Conservation (phyloP, 805 yeast genomes). For the Candida chilensis region DNA sequence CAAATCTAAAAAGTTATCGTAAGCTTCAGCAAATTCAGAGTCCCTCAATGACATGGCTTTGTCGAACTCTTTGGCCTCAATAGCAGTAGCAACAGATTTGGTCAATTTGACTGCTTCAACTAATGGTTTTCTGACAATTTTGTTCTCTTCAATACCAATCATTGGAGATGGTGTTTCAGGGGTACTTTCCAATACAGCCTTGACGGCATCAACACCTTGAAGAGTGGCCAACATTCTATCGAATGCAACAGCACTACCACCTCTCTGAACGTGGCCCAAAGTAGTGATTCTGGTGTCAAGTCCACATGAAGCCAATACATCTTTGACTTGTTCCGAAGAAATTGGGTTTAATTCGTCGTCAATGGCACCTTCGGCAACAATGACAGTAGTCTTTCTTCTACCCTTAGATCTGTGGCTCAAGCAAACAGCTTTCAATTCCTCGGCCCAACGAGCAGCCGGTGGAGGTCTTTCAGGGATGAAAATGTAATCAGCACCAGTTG, state of each 20-base stretch:
- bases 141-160: conserved; percentile 66
- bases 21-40: conserved; percentile 58
- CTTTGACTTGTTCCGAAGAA: conserved; percentile 53
- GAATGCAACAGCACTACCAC: conserved; percentile 73
- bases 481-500: conserved; percentile 74
- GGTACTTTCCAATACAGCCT: conserved; percentile 58
- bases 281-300: conserved; percentile 74
- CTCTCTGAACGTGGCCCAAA: conserved; percentile 76
- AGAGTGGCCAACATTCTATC: conserved; percentile 67
- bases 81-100: conserved; percentile 64
- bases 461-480: conserved; percentile 79
- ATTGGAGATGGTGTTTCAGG: conserved; percentile 74
- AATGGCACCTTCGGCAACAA: conserved; percentile 83
- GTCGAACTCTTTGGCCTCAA: conserved; percentile 55
- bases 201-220: conserved; percentile 78
- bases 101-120: conserved; percentile 69
- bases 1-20: conserved; percentile 53
- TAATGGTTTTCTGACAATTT: conserved; percentile 57
- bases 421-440: conserved; percentile 55
- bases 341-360: conserved; percentile 61
- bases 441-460: conserved; percentile 51
- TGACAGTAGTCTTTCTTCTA: conserved; percentile 68
- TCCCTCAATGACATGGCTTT: conserved; percentile 67
- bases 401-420: conserved; percentile 61
- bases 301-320: conserved; percentile 57